phyloP scores from a whole-genome alignment of 2,329 filamentous ascomycete species.

The Penicillium sp. region DNA sequence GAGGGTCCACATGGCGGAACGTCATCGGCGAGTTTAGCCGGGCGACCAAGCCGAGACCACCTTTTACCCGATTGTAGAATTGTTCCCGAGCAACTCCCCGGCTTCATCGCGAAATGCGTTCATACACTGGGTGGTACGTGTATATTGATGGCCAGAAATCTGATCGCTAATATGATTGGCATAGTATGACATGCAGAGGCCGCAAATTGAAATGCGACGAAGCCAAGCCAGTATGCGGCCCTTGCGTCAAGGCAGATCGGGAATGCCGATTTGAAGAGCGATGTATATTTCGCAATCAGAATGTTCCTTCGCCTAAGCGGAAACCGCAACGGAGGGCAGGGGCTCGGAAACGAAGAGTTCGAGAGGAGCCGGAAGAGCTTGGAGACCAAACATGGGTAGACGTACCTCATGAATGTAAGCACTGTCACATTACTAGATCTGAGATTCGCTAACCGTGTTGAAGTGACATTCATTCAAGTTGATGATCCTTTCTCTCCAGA shows the following conservation, averaged over 20 bases:
- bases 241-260: constrained; percentile 5
- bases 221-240: constrained; percentile 1
- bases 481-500: constrained; percentile 1
- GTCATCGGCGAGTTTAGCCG: neutral
- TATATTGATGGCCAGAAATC: neutral
- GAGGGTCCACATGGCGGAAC: neutral
- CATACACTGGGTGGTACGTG: neutral
- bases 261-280: constrained; percentile 6
- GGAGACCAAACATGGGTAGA: constrained; percentile 4
- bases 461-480: constrained; percentile 6
- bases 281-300: constrained; percentile 7
- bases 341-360: neutral
- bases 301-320: neutral
- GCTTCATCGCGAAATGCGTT: neutral
- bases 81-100: neutral
- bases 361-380: neutral
- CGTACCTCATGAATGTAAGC: constrained; percentile 1
- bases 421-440: neutral
- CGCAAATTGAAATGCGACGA: constrained; percentile 4
- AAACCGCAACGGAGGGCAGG: neutral
- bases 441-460: neutral
- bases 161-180: neutral
- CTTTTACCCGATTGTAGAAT: neutral
- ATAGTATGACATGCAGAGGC: constrained; percentile 1
- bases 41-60: neutral